Percentiles rank a stretch among this genome's conserved stretches.
Evolutionary conservation across 495 filamentous ascomycete species (phyloP).

Genomic region (Aspergillus affinis): DNA sequence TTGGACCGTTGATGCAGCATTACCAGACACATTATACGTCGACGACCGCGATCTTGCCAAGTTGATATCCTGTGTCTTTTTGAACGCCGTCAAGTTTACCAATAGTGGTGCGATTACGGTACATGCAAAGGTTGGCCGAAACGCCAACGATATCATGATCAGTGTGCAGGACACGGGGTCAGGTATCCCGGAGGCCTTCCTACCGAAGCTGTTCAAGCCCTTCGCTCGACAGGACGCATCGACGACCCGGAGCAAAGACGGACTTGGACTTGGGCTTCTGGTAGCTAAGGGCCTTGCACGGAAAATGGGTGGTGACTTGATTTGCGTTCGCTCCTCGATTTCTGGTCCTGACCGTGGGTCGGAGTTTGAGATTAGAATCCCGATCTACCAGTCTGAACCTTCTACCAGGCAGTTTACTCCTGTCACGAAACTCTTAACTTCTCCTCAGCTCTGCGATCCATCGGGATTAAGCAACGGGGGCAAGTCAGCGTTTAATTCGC

Average conservation of each 20-base stretch:
- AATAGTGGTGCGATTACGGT: conserved; percentile 66
- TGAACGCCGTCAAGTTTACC: conserved; percentile 82
- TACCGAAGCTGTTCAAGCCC: conserved; percentile 71
- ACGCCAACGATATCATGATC: conserved; percentile 57
- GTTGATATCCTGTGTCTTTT: conserved; percentile 68
- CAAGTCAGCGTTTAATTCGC: conserved; percentile 26
- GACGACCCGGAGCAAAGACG: conserved; percentile 69
- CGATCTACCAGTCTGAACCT: conserved; percentile 53
- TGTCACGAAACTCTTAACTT: conserved; percentile 26
- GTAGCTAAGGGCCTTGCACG: conserved; percentile 75
- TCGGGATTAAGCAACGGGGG: conserved; percentile 26
- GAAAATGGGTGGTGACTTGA: conserved; percentile 73
- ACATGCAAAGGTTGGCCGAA: conserved; percentile 50
- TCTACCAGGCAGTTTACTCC: conserved; percentile 43
- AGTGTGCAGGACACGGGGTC: conserved; percentile 68
- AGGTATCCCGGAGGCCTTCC: conserved; percentile 68
- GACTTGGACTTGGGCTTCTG: conserved; percentile 70
- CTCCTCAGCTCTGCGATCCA: conserved; percentile 27
- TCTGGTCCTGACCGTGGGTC: conserved; percentile 65
- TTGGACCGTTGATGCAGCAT: conserved; percentile 61
- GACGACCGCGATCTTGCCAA: conserved; percentile 75
- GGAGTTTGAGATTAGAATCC: conserved; percentile 74
- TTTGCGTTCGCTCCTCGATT: conserved; percentile 66
- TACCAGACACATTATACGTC: conserved; percentile 67
- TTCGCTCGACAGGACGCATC: conserved; percentile 74